A percentile compares a stretch with the other conserved stretches of the same genome.
Evolutionary conservation across 768 basidiomycete species (phyloP).

Genomic region (Pulveroboletus sp.): DNA sequence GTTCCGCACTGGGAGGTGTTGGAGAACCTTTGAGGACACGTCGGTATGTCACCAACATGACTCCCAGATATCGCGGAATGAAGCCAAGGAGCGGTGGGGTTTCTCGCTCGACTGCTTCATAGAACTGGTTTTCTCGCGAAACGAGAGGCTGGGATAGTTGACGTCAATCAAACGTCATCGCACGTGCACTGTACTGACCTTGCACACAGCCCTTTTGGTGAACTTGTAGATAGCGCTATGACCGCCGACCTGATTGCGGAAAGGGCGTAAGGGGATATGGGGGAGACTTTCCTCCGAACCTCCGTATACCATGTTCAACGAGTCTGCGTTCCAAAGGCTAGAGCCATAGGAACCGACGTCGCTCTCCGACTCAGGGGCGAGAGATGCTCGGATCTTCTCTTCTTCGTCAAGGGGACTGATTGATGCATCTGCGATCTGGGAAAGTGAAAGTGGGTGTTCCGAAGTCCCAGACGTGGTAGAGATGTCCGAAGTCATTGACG

Average conservation of each 20-base stretch:
- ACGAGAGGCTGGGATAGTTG: slow-evolving; percentile 71
- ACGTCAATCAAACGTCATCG: slow-evolving; percentile 8
- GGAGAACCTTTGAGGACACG: slow-evolving; percentile 51
- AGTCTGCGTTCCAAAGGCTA: slow-evolving; percentile 28
- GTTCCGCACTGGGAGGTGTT: slow-evolving; percentile 19
- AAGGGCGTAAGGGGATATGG: slow-evolving; percentile 90
- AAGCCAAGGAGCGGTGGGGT: slow-evolving; percentile 89
- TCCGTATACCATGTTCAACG: slow-evolving; percentile 39
- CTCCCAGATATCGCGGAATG: slow-evolving; percentile 97
- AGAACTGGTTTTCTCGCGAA: slow-evolving; percentile 95
- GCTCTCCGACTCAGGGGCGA: slow-evolving; percentile 15
- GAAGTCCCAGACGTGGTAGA: slow-evolving; percentile 51
- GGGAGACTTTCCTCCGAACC: slow-evolving; percentile 60
- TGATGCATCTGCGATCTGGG: slow-evolving; percentile 22
- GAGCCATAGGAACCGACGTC: slow-evolving; percentile 6
- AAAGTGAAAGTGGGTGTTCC: slow-evolving; percentile 26
- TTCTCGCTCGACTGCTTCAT: slow-evolving; percentile 92
- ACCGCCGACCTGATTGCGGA: slow-evolving; percentile 96
- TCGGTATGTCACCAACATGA: slow-evolving; percentile 97
- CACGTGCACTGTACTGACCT: slow-evolving; percentile 52
- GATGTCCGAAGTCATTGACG: slow-evolving; percentile 56
- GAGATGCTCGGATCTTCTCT: slow-evolving; percentile 6
- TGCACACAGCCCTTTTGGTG: slow-evolving; percentile 95
- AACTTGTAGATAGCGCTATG: slow-evolving; percentile 98
- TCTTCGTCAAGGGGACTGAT: slow-evolving; percentile 16